Base-by-base conservation (phyloP, 2,329 filamentous ascomycete species). In the Colletotrichum noveboracense region DNA sequence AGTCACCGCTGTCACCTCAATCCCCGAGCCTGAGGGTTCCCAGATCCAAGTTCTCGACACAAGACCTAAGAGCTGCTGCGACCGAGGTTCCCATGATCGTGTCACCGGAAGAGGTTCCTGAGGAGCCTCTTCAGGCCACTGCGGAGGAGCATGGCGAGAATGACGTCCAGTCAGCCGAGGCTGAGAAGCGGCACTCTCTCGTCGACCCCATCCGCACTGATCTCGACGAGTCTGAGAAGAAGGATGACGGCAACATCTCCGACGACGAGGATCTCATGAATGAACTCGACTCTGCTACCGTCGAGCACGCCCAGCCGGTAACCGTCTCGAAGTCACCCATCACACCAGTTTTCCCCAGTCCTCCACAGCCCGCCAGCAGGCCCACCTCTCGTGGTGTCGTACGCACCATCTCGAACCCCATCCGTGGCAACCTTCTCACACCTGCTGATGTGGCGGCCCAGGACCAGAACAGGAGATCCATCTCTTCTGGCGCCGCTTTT, bases 221-320 rank as follows among this genome's bases (percentile, higher is more conserved):
- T 75, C 74, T 89, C 18, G 82, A 84, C 14, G 70, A 78, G 24
- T 77, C 81, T 16, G 83, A 83, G 30, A 83, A 81, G 69, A 80
- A 79, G 48, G 82, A 86, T 3, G 86, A 87, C 55, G 80, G 89
- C 56, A 90, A 90, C 81, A 85, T 91, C 55, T 89, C 85, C 30
- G 93, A 94, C n/a, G 94, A 96, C 82, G 95, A 97, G 81, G 93
- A 92, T 18, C 91, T 96, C 77, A 94, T 97, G 91, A 94, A 97
- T 73, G 96, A 98, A 84, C 86, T 98, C 71, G 94, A 95, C 79
- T 94, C 92, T 71, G 96, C 95, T 32, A 96, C 94, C 3, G 87
- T 98, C 21, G 91, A 97, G 81, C 92, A 98, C 85, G 95, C 95
- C n/a, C 94, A 93, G 81, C 93, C 95, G 3, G 91, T 97, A 77